These are phyloP conservation scores for Urochloa ruziziensis DNA, from an alignment of 176 grass and related monocot genomes.

Conservation along the genomic window DNA sequence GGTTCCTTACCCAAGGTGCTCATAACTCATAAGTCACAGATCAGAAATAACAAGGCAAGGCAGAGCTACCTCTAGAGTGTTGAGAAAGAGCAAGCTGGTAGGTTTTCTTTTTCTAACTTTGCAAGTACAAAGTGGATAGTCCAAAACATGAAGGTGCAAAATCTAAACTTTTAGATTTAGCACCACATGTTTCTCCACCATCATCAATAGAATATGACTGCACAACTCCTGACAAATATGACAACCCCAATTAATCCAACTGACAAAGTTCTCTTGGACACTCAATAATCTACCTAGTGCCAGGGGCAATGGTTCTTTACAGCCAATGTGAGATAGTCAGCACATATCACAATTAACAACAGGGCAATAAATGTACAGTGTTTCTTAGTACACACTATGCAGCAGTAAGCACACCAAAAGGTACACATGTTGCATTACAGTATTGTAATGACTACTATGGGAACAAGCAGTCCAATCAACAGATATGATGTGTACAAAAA, in stretches of 20 bases:
- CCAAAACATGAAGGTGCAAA: not conserved
- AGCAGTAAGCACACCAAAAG: slow-evolving; percentile 4
- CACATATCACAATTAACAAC: not conserved
- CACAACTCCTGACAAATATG: not conserved
- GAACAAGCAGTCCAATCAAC: slow-evolving; percentile 29
- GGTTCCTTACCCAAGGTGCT: not conserved
- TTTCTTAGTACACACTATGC: slow-evolving; percentile 28
- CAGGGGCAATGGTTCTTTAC: not conserved
- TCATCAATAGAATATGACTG: not conserved
- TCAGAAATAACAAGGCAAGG: not conserved
- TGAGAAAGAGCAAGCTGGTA: not conserved
- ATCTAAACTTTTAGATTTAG: not conserved
- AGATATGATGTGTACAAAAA: slow-evolving; percentile 6
- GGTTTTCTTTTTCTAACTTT: not conserved
- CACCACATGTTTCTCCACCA: not conserved
- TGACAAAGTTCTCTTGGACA: not conserved
- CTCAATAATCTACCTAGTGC: not conserved
- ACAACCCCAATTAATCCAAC: not conserved
- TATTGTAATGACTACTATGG: slow-evolving; percentile 24
- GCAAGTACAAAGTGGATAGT: not conserved
- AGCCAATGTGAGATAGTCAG: not conserved
- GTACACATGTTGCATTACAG: slow-evolving; percentile 19
- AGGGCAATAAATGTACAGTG: slow-evolving; percentile 20
- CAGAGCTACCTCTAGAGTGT: not conserved
- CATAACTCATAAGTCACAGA: not conserved